Evolutionary conservation across 106 monocot genomes (phyloP).

Genomic region (Apostasia ramifera): DNA sequence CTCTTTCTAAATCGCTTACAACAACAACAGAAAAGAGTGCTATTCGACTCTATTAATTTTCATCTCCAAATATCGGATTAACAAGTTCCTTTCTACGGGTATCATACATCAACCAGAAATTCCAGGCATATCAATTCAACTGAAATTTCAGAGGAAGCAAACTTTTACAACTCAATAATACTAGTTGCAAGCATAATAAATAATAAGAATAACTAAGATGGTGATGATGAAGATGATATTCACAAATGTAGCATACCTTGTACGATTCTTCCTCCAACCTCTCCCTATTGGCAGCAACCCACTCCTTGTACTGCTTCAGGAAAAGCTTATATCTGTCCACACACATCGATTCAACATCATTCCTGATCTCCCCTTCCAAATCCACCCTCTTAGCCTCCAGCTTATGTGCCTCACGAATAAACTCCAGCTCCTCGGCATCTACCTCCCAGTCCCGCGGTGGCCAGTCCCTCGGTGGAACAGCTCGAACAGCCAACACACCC

Average conservation of each 20-base stretch:
- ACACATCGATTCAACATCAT: conserved; percentile 32
- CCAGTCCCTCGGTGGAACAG: conserved; percentile 91
- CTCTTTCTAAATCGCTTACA: too few relatives aligned
- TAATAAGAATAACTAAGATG: not conserved
- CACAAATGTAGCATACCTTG: conserved; percentile 35
- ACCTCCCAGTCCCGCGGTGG: conserved; percentile 94
- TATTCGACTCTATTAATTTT: too few relatives aligned
- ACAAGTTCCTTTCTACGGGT: too few relatives aligned
- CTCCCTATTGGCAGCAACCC: conserved; percentile 71
- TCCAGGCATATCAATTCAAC: too few relatives aligned
- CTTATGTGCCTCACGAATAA: conserved; percentile 71
- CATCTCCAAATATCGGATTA: too few relatives aligned
- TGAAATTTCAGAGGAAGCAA: too few relatives aligned
- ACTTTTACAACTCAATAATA: too few relatives aligned
- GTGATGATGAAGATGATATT: not conserved
- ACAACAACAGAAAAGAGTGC: too few relatives aligned
- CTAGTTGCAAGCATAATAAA: not conserved
- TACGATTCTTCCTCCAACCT: conserved; percentile 83
- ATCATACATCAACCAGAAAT: too few relatives aligned
- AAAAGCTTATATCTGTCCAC: conserved; percentile 86
- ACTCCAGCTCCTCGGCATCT: conserved; percentile 68
- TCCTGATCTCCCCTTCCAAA: conserved; percentile 26
- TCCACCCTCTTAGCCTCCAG: conserved; percentile 47
- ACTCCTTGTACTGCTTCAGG: conserved; percentile 92
- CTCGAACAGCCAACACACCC: conserved; percentile 38